A percentile compares a stretch with the other conserved stretches of the same genome.
These are phyloP conservation scores for Corchorus olitorius DNA, from an alignment of 345 rosid genomes.

Conservation along the genomic window DNA sequence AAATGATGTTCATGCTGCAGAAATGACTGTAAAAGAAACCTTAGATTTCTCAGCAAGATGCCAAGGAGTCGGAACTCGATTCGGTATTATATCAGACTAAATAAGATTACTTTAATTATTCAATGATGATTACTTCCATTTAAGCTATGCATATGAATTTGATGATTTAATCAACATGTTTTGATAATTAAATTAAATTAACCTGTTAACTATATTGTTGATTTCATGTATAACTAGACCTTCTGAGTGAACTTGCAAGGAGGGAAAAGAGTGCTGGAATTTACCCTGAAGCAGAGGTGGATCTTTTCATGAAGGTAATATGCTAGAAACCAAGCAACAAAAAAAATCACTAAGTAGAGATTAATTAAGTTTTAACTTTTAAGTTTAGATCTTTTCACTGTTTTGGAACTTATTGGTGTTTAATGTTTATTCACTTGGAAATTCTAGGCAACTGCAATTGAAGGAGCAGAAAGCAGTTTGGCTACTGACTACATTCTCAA, in stretches of 20 bases:
- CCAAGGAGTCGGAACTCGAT: constrained; percentile 84
- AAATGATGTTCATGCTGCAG: constrained; percentile 81
- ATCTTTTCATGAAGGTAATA: constrained; percentile 84
- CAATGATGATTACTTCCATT: too few relatives aligned
- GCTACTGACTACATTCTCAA: constrained; percentile 86
- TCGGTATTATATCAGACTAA: constrained; percentile 42
- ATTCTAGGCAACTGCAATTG: constrained; percentile 71
- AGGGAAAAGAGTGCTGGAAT: constrained; percentile 87
- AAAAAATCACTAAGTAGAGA: too few relatives aligned
- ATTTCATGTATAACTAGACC: constrained; percentile 38
- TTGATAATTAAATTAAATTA: not conserved
- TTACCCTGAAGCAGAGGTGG: constrained; percentile 77
- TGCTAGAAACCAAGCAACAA: not conserved
- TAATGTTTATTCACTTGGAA: not conserved
- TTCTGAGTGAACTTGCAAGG: constrained; percentile 68
- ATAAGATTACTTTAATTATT: not conserved
- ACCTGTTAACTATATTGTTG: not conserved
- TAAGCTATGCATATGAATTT: not conserved
- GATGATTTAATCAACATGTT: not conserved
- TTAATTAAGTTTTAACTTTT: too few relatives aligned
- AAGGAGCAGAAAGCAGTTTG: constrained; percentile 71
- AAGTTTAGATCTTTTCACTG: too few relatives aligned
- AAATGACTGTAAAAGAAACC: constrained; percentile 88
- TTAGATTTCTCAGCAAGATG: constrained; percentile 92
- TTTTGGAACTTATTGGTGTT: not conserved